A percentile compares a stretch with the other conserved stretches of the same genome.
Conservation (phyloP, 441 rosid species). For the Omphalea diandra region DNA sequence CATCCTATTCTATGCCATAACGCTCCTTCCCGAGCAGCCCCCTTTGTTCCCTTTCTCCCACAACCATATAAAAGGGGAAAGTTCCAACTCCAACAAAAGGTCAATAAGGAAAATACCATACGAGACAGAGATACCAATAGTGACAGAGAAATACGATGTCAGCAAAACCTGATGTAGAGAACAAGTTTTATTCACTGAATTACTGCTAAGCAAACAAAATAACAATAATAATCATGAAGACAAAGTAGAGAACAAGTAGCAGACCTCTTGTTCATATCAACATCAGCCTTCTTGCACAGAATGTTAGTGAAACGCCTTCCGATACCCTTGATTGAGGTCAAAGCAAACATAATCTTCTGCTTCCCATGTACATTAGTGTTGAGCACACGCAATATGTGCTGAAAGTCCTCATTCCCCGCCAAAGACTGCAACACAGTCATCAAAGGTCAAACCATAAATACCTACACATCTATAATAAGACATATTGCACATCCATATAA, state of each 20-base stretch:
- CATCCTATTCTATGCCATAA: no score
- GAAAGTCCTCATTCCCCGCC: slow-evolving; percentile 72
- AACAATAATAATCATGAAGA: not conserved
- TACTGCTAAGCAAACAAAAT: not conserved
- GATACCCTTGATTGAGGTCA: slow-evolving; percentile 76
- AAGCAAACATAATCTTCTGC: slow-evolving; percentile 77
- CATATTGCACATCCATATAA: not conserved
- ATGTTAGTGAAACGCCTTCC: slow-evolving; percentile 74
- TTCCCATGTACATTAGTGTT: slow-evolving; percentile 88
- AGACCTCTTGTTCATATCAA: slow-evolving; percentile 83
- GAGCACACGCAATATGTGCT: slow-evolving; percentile 79
- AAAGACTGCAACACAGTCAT: slow-evolving; percentile 43
- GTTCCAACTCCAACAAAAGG: no score
- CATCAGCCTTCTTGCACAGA: slow-evolving; percentile 85
- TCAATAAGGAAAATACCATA: no score
- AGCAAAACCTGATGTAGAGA: not conserved
- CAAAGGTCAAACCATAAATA: not conserved
- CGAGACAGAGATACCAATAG: not conserved
- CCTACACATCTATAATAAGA: not conserved
- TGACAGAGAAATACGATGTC: not conserved
- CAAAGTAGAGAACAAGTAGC: not conserved
- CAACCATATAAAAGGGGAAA: no score
- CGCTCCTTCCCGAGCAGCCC: no score
- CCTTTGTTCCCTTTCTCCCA: no score
- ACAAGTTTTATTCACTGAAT: not conserved